phyloP scores from a whole-genome alignment of 2,329 filamentous ascomycete species.

The Penicillium sp. region DNA sequence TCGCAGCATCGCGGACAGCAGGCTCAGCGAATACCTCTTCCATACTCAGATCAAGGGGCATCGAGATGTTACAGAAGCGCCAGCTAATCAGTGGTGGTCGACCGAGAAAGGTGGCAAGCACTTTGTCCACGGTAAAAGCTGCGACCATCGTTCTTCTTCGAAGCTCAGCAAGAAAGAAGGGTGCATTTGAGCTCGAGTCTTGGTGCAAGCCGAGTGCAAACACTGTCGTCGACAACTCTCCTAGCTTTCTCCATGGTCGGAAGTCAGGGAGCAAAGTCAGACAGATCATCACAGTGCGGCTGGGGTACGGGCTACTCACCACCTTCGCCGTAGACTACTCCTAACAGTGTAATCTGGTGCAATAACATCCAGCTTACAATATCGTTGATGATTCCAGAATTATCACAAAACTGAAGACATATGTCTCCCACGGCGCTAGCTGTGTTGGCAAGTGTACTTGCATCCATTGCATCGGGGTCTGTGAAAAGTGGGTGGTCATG shows the following conservation, averaged over 20 bases:
- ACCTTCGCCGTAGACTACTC: constrained; percentile 26
- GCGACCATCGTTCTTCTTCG: constrained; percentile 28
- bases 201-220: constrained; percentile 44
- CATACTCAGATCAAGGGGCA: constrained; percentile 32
- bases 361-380: constrained; percentile 31
- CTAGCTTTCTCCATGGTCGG: constrained; percentile 46
- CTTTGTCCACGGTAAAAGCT: constrained; percentile 30
- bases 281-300: neutral
- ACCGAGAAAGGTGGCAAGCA: constrained; percentile 31
- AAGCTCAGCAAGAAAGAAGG: constrained; percentile 31
- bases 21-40: constrained; percentile 19
- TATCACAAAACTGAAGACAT: constrained; percentile 29
- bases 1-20: constrained; percentile 4
- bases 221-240: constrained; percentile 46
- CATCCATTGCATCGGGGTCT: constrained; percentile 1
- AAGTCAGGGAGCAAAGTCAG: constrained; percentile 34
- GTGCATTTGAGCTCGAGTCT: constrained; percentile 35
- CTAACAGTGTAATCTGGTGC: constrained; percentile 23
- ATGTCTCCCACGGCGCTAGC: constrained; percentile 30
- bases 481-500: constrained; percentile 9
- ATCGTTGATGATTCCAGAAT: constrained; percentile 24
- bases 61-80: constrained; percentile 28
- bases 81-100: constrained; percentile 32
- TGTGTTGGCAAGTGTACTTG: constrained; percentile 12
- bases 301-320: constrained; percentile 10